These are phyloP conservation scores for Clavispora vitiphila DNA, from an alignment of 805 yeast genomes.

Conservation along the genomic window DNA sequence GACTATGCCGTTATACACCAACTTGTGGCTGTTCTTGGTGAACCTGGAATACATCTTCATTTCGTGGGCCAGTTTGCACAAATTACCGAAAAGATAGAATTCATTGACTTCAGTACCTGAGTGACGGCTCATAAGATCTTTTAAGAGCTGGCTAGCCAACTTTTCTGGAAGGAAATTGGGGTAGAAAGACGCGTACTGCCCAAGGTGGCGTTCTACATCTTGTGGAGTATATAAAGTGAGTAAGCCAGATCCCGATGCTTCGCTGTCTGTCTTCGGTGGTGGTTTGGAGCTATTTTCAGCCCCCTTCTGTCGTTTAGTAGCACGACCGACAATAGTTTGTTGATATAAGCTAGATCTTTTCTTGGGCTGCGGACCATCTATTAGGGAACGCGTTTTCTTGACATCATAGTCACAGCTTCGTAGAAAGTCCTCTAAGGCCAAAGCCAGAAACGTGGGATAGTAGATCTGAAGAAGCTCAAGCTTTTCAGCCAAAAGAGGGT, in stretches of 20 bases:
- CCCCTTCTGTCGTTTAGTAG: constrained; percentile 7
- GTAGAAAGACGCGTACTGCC: constrained; percentile 47
- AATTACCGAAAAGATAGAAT: constrained; percentile 61
- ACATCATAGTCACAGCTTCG: constrained; percentile 51
- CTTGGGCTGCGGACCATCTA: constrained; percentile 27
- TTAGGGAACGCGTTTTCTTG: constrained; percentile 32
- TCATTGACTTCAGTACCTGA: constrained; percentile 35
- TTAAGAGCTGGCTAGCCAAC: constrained; percentile 42
- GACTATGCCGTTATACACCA: constrained; percentile 42
- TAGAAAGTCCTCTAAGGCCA: constrained; percentile 46
- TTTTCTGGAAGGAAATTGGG: constrained; percentile 48
- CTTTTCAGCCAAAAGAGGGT: constrained; percentile 21
- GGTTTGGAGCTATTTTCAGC: constrained; percentile 2
- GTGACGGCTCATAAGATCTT: constrained; percentile 38
- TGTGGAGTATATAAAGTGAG: constrained; percentile 45
- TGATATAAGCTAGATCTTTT: constrained; percentile 13
- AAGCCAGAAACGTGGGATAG: constrained; percentile 42
- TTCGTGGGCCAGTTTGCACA: constrained; percentile 55
- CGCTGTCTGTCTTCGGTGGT: constrained; percentile 1
- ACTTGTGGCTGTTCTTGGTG: constrained; percentile 11
- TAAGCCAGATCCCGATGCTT: constrained; percentile 10
- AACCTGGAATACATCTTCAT: constrained; percentile 22
- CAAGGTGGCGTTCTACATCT: constrained; percentile 42
- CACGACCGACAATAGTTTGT: not conserved
- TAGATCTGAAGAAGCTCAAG: constrained; percentile 27